phyloP scores from a whole-genome alignment of 2,329 filamentous ascomycete genomes.

The Calonectria pseudoturangicola region DNA sequence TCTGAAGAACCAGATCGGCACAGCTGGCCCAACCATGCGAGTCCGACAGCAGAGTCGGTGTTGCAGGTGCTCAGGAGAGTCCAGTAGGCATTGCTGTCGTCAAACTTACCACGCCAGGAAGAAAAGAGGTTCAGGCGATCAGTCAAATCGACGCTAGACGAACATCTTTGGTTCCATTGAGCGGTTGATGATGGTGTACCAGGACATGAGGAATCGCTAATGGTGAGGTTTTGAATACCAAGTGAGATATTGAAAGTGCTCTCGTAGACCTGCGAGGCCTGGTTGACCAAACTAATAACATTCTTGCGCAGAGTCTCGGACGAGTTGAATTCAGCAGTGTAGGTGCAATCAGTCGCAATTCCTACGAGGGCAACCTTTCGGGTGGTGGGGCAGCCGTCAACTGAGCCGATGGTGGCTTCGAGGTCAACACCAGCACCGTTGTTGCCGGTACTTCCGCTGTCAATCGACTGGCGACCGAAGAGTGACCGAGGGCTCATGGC shows the following conservation, averaged over 20 bases:
- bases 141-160: constrained; percentile 77
- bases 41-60: constrained; percentile 88
- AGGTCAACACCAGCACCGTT: constrained; percentile 86
- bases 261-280: constrained; percentile 91
- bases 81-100: constrained; percentile 94
- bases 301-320: constrained; percentile 79
- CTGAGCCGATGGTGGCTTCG: constrained; percentile 84
- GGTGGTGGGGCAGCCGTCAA: constrained; percentile 90
- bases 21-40: constrained; percentile 94
- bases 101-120: constrained; percentile 85
- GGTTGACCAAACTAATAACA: constrained; percentile 89
- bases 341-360: constrained; percentile 94
- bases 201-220: constrained; percentile 85
- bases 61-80: constrained; percentile 88
- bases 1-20: constrained; percentile 78
- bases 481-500: constrained; percentile 78
- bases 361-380: constrained; percentile 94
- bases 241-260: constrained; percentile 95
- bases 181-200: constrained; percentile 78
- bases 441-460: constrained; percentile 77
- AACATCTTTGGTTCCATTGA: constrained; percentile 90
- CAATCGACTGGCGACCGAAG: constrained; percentile 84
- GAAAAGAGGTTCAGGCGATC: constrained; percentile 92
- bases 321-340: constrained; percentile 82
- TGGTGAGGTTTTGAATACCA: constrained; percentile 88